Base-by-base conservation (phyloP, 176 grass and related monocot species). In the Bothriochloa decipiens region DNA sequence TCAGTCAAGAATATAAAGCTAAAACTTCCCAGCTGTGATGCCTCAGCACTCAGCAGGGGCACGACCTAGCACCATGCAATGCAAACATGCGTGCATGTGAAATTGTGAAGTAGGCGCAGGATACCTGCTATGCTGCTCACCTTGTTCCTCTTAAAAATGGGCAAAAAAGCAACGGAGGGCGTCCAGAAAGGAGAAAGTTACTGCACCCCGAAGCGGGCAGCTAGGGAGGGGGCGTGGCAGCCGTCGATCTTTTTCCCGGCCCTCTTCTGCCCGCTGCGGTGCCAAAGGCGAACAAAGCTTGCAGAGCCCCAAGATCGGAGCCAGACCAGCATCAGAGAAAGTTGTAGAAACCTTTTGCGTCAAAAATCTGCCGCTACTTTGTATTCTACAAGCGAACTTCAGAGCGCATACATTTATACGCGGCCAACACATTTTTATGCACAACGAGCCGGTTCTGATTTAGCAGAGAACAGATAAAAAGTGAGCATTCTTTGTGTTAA, bases 241-340 rank as follows among this genome's bases (percentile, higher is more conserved):
- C 32, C 83, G 46, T 26, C 63, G 65, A 76, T 72, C 65, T 71
- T 62, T 82, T 63, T 36, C 47, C 46, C n/a, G n/a, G n/a, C n/a
- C 70, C 39, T 62, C 60, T 69, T 70, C 84, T 83, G 57, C 55
- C 80, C 83, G 84, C 80, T 40, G 79, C 68, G 70, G 73, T 85
- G 60, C 39, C 80, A 86, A 87, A 90, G 80, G 80, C 76, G 32
- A 80, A 79, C 85, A 83, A 86, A 50, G 84, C 8, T 79, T 33
- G 39, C 36, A 79, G 84, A 82, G 74, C 66, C 57, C 84, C 68
- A 79, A 79, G 73, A 77, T 77, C 27, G 46, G 28, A 83, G 78
- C n/a, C 78, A 69, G 84, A 58, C 53, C 53, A 63, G 60, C n/a
- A 63, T 10, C 22, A 79, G 66, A 78, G 26, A 41, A 82, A 73